These are phyloP conservation scores for Pelomyxa schiedti DNA, from an alignment of 78 protist species.

Conservation along the genomic window DNA sequence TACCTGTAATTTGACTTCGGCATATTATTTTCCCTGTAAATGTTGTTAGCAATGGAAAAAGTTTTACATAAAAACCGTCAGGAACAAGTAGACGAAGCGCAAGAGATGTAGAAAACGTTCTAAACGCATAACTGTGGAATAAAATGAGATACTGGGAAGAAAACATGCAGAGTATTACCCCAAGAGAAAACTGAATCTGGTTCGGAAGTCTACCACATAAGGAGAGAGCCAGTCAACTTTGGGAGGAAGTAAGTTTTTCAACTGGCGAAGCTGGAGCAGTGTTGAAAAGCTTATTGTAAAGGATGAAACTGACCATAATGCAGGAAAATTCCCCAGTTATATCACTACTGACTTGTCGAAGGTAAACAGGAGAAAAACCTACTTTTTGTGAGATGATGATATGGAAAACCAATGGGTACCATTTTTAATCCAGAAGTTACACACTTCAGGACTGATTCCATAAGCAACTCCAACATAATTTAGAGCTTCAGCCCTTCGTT, in stretches of 20 bases:
- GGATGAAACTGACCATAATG: constrained; percentile 86
- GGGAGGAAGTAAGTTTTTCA: not conserved
- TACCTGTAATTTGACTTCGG: not conserved
- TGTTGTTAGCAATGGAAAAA: not conserved
- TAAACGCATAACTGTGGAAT: constrained; percentile 31
- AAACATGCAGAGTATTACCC: not conserved
- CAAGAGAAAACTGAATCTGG: constrained; percentile 44
- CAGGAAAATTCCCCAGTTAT: constrained; percentile 95
- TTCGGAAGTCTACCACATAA: constrained; percentile 14
- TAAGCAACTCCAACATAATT: constrained; percentile 90
- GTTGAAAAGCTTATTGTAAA: constrained; percentile 3
- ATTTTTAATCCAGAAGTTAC: constrained; percentile 71
- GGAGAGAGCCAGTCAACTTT: not conserved
- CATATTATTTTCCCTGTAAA: no score
- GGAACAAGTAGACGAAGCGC: constrained; percentile 4
- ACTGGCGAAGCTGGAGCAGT: not conserved
- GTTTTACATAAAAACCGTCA: not conserved
- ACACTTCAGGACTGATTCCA: constrained; percentile 75
- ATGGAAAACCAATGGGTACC: no score
- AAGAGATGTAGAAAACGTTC: constrained; percentile 6
- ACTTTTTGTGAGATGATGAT: no score
- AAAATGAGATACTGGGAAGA: not conserved
- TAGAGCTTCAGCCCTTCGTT: constrained; percentile 63
- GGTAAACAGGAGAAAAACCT: constrained; percentile 42
- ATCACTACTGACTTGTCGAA: constrained; percentile 84